Base-by-base conservation (phyloP, 2,329 filamentous ascomycete genomes). In the Ophiostoma quercus region DNA sequence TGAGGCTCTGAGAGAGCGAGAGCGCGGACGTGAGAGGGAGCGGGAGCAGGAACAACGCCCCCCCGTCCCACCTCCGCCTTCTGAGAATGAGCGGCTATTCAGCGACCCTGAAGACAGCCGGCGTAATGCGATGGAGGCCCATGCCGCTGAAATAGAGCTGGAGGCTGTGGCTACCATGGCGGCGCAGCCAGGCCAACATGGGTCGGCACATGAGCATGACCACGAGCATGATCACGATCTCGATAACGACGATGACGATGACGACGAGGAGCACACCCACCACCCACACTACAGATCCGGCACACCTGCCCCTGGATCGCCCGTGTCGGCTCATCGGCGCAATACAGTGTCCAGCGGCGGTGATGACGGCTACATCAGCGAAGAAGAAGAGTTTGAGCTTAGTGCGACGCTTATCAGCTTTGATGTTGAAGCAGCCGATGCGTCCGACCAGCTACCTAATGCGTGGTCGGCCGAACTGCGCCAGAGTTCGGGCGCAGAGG, bases 371-470 rank as follows among this genome's bases (percentile, higher is more conserved):
- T 82, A 79, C 12, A 85, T 81, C 14, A 86, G 87, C 66, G 85
- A 87, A 68, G 85, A 85, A 19, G 79, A 83, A 51, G 73, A 74
- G 16, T 85, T 86, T 66, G 80, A 83, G 66, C 78, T 87, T 32
- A 85, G 82, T 69, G 82, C 85, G 1, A 87, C 85, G 0, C 77
- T 88, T 5, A 87, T 88, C 68, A 87, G 84, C 73, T 87, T 88
- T 70, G 86, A 88, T 70, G 85, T 88, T 37, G 86, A 88, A 72
- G 83, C 85, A 0, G 83, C 82, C 3, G 85, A 87, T 66, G 79
- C 84, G 79, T 2, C 25, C 25, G 83, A 85, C 66, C 80, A 81
- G 2, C 82, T 83, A 1, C 78, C 82, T 1, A 85, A 84, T 16
- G 76, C 85, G 1, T 88, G 86, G 86, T 85, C 84, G 3, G 85